Evolutionary conservation across 2,329 filamentous ascomycete genomes (phyloP).

Genomic region (Fusarium redolens): DNA sequence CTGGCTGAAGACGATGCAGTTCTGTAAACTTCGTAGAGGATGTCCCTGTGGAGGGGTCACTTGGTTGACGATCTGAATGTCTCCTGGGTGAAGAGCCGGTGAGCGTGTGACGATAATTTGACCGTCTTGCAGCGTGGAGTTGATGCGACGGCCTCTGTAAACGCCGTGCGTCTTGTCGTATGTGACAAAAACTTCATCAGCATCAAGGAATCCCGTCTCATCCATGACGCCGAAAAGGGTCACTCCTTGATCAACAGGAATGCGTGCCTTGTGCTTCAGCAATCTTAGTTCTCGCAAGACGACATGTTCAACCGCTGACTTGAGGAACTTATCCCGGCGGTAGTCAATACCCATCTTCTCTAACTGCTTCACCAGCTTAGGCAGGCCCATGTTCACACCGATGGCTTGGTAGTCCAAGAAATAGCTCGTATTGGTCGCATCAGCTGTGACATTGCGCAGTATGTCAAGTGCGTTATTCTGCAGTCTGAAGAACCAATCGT

Average conservation of each 20-base stretch:
- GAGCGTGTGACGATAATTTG: constrained; percentile 77
- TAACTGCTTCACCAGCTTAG: constrained; percentile 71
- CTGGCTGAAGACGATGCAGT: constrained; percentile 83
- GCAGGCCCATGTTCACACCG: constrained; percentile 69
- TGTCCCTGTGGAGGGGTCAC: constrained; percentile 70
- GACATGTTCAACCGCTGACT: constrained; percentile 75
- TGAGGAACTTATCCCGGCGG: constrained; percentile 74
- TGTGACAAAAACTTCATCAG: constrained; percentile 76
- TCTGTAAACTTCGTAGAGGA: constrained; percentile 70
- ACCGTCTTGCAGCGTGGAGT: constrained; percentile 50
- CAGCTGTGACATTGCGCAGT: constrained; percentile 69
- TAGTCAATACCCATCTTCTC: constrained; percentile 71
- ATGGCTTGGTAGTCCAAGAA: constrained; percentile 74
- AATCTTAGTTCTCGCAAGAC: constrained; percentile 77
- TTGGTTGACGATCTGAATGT: constrained; percentile 75
- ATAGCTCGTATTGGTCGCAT: constrained; percentile 69
- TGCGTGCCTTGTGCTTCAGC: constrained; percentile 82
- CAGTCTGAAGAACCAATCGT: constrained; percentile 69
- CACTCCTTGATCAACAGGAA: constrained; percentile 75
- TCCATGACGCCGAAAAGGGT: constrained; percentile 88
- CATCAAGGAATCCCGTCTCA: constrained; percentile 75
- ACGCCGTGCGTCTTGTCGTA: constrained; percentile 55
- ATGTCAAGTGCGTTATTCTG: constrained; percentile 72
- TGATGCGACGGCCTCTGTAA: constrained; percentile 41
- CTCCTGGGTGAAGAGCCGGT: constrained; percentile 84